phyloP scores from a whole-genome alignment of 805 yeast genomes.

The Kuraishia borneana region DNA sequence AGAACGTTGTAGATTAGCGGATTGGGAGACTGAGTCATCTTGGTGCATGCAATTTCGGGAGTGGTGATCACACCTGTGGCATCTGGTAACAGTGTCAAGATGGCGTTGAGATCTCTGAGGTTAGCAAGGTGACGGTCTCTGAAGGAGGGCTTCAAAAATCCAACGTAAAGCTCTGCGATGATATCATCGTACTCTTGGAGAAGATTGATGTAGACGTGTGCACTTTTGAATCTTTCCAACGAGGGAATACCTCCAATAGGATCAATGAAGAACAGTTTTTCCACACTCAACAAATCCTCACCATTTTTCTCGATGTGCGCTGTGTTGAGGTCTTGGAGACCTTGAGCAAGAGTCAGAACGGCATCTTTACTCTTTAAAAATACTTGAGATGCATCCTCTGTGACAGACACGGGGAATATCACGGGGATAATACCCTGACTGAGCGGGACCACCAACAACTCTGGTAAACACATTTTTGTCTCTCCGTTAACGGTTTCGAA shows the following conservation, averaged over 20 bases:
- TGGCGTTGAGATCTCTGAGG: slow-evolving; percentile 49
- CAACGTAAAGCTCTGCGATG: slow-evolving; percentile 48
- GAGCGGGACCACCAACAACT: slow-evolving; percentile 28
- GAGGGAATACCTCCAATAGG: slow-evolving; percentile 88
- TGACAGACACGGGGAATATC: slow-evolving; percentile 44
- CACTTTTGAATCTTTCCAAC: slow-evolving; percentile 62
- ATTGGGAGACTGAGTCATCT: slow-evolving; percentile 33
- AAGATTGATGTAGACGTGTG: slow-evolving; percentile 82
- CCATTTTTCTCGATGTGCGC: slow-evolving; percentile 4
- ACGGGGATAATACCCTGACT: slow-evolving; percentile 42
- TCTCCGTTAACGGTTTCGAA: slow-evolving; percentile 16
- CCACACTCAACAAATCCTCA: slow-evolving; percentile 40
- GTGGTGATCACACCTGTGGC: slow-evolving; percentile 82
- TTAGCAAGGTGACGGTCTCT: slow-evolving; percentile 55
- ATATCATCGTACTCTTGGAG: slow-evolving; percentile 71
- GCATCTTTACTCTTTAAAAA: slow-evolving; percentile 27
- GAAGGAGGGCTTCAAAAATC: slow-evolving; percentile 31
- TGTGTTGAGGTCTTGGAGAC: slow-evolving; percentile 17
- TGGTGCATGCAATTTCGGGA: slow-evolving; percentile 54
- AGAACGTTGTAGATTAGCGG: slow-evolving; percentile 85
- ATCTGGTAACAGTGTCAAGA: slow-evolving; percentile 37
- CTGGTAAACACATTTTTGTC: slow-evolving; percentile 19
- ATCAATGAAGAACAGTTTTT: slow-evolving; percentile 73
- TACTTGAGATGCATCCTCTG: slow-evolving; percentile 15
- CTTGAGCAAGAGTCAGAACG: slow-evolving; percentile 24